These are phyloP conservation scores for Haplosporangium sp. DNA, from an alignment of 371 early-diverging fungal genomes.

Conservation along the genomic window DNA sequence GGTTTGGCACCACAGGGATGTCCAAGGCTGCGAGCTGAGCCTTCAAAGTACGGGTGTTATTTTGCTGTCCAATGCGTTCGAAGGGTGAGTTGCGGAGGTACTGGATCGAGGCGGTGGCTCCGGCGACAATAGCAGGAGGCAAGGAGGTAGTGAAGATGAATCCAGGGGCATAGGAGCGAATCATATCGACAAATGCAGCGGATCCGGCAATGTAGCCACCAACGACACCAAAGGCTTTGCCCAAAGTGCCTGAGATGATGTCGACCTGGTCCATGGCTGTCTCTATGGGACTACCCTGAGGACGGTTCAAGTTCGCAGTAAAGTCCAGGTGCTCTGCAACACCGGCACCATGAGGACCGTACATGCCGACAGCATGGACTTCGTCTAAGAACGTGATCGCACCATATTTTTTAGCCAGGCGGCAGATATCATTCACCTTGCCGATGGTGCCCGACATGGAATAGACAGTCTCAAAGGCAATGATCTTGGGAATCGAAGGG, in stretches of 20 bases:
- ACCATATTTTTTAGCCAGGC: constrained; percentile 95
- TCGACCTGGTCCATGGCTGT: constrained; percentile 89
- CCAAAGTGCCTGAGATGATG: constrained; percentile 97
- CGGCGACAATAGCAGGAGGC: constrained; percentile 94
- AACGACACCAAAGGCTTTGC: constrained; percentile 96
- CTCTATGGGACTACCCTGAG: constrained; percentile 52
- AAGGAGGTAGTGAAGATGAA: constrained; percentile 99
- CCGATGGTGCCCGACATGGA: constrained; percentile 98
- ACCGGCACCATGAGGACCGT: constrained; percentile 96
- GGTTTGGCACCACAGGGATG: constrained; percentile 98
- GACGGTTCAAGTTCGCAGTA: constrained; percentile 65
- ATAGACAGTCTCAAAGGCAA: constrained; percentile 98
- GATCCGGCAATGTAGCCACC: constrained; percentile 98
- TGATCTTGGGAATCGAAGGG: constrained; percentile 89
- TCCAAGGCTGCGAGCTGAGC: constrained; percentile 79
- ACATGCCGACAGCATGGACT: constrained; percentile 99
- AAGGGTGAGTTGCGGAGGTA: constrained; percentile 84
- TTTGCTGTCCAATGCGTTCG: constrained; percentile 93
- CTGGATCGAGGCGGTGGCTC: constrained; percentile 91
- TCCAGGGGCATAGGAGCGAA: constrained; percentile 98
- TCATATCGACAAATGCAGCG: constrained; percentile 91
- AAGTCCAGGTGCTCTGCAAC: constrained; percentile 96
- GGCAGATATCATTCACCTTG: constrained; percentile 93
- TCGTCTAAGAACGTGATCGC: constrained; percentile 98
- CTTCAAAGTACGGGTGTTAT: constrained; percentile 90